phyloP scores from a whole-genome alignment of 345 rosid species.

The Carallia brachiata region DNA sequence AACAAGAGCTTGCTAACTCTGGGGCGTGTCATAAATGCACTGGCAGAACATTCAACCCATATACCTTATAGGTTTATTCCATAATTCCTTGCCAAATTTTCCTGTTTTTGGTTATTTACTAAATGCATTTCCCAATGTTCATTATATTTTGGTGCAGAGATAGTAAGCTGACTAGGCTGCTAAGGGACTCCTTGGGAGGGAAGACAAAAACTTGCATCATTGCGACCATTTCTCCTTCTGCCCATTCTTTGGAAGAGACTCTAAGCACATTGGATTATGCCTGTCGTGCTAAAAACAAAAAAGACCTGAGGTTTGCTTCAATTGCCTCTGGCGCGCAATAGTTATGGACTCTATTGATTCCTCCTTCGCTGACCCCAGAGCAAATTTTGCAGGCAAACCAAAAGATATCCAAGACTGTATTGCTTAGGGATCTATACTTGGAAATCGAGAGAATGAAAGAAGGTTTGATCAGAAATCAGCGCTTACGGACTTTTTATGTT shows the following conservation, averaged over 20 bases:
- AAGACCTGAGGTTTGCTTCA: constrained; percentile 77
- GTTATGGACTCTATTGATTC: not conserved
- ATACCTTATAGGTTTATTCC: constrained; percentile 76
- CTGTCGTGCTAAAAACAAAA: constrained; percentile 84
- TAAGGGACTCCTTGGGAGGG: constrained; percentile 92
- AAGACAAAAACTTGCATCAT: constrained; percentile 95
- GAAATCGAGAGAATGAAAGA: constrained; percentile 92
- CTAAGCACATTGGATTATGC: constrained; percentile 94
- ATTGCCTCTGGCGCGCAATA: constrained; percentile 1
- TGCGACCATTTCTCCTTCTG: constrained; percentile 93
- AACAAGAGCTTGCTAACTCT: constrained; percentile 94
- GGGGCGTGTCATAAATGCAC: constrained; percentile 95
- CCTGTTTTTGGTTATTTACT: not conserved
- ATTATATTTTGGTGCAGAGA: constrained; percentile 47
- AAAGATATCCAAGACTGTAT: constrained; percentile 72
- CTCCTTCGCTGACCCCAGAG: constrained; percentile 14
- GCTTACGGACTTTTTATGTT: constrained; percentile 1
- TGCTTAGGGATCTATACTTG: constrained; percentile 81
- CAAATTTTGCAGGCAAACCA: constrained; percentile 77
- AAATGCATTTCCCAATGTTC: not conserved
- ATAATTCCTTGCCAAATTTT: not conserved
- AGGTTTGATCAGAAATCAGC: constrained; percentile 43
- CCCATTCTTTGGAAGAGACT: constrained; percentile 82
- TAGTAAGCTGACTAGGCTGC: constrained; percentile 91
- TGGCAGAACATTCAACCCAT: constrained; percentile 94